Conservation (phyloP, 75 land plant species). For the Picea sitchensis region DNA sequence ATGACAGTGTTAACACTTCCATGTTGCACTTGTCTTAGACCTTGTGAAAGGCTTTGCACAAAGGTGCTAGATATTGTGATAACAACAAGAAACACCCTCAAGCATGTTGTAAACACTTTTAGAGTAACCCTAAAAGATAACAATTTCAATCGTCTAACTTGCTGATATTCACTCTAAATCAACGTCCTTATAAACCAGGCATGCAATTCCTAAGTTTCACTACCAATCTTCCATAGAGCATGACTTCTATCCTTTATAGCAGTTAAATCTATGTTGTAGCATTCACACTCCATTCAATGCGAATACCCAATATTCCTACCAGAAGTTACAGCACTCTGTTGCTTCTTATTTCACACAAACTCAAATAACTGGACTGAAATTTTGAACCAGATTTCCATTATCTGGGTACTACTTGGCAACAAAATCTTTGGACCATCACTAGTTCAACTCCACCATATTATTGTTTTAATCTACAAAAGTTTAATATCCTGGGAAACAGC, state of each 20-base stretch:
- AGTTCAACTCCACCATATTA: background rate
- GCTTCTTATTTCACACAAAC: background rate
- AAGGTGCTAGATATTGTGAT: too few species aligned
- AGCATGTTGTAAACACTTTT: too few species aligned
- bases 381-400: background rate
- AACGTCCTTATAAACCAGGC: background rate
- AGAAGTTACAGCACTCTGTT: background rate
- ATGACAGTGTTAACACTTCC: too few species aligned
- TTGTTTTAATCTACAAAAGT: background rate
- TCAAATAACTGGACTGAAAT: background rate
- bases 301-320: background rate
- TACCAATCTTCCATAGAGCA: background rate
- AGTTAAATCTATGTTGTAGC: background rate
- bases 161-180: background rate
- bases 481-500: background rate
- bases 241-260: background rate
- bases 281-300: background rate
- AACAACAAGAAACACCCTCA: too few species aligned
- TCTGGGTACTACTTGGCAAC: background rate
- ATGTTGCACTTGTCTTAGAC: too few species aligned
- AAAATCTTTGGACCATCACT: background rate
- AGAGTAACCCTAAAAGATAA: too few species aligned
- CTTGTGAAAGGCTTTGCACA: too few species aligned
- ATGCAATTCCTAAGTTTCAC: background rate
- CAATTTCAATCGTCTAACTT: background rate